Evolutionary conservation across 768 basidiomycete species (phyloP).

Genomic region (Kockovaella imperatae): DNA sequence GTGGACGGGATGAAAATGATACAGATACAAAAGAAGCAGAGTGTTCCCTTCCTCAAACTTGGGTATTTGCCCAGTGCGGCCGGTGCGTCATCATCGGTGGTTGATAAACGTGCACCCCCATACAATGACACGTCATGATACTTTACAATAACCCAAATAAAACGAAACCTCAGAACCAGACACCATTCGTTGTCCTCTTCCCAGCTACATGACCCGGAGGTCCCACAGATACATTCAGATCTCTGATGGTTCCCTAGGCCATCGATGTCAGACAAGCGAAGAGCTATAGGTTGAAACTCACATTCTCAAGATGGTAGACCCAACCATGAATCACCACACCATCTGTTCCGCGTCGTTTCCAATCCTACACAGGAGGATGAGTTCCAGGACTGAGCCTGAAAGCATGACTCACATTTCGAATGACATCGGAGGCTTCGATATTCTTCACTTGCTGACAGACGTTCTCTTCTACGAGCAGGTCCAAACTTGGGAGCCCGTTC

Average conservation of each 20-base stretch:
- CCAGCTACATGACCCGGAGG: constrained; percentile 30
- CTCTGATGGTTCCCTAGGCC: constrained; percentile 32
- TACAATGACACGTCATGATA: no score
- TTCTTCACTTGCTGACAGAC: constrained; percentile 36
- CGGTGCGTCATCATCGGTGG: no score
- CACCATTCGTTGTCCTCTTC: constrained; percentile 6
- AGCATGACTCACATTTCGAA: constrained; percentile 19
- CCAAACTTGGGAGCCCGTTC: constrained; percentile 27
- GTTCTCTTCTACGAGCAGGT: constrained; percentile 34
- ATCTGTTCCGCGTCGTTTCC: constrained; percentile 29
- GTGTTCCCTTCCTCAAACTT: no score
- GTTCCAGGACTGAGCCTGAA: background rate
- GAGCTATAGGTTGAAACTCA: constrained; percentile 4
- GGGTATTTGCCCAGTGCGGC: no score
- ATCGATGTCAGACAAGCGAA: background rate
- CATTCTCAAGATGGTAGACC: constrained; percentile 41
- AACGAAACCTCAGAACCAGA: background rate
- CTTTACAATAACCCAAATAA: no score
- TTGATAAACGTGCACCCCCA: no score
- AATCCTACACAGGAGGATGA: constrained; percentile 22
- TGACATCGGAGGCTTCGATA: constrained; percentile 23
- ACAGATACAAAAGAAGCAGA: no score
- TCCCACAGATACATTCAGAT: constrained; percentile 31
- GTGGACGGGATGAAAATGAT: no score
- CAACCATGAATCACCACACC: constrained; percentile 36